A percentile compares a stretch with the other conserved stretches of the same genome.
These are phyloP conservation scores for Elaeis oleifera DNA, from an alignment of 202 grass and related monocot genomes.

Conservation along the genomic window DNA sequence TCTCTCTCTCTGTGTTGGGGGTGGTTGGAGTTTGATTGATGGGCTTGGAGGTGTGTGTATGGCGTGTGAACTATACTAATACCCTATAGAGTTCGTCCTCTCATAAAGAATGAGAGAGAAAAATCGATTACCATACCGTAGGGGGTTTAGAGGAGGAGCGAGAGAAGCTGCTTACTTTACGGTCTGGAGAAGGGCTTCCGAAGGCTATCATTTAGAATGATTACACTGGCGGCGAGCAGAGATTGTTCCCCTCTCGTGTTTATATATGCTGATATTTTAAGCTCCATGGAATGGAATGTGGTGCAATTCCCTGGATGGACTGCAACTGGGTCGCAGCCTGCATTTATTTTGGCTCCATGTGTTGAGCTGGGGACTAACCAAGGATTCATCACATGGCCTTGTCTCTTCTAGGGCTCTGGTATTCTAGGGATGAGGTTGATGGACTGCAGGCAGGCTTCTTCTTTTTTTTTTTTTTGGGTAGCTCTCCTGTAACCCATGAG, in stretches of 20 bases:
- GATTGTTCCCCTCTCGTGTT: slow-evolving; percentile 1
- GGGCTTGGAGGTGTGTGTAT: background rate
- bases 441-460: too few relatives aligned
- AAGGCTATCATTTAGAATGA: slow-evolving; percentile 1
- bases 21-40: background rate
- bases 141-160: background rate
- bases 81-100: background rate
- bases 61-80: background rate
- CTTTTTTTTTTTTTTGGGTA: too few relatives aligned
- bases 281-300: background rate
- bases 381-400: too few relatives aligned
- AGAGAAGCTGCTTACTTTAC: background rate
- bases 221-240: slow-evolving; percentile 5
- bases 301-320: too few relatives aligned
- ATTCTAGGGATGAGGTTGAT: too few relatives aligned
- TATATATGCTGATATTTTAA: background rate
- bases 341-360: too few relatives aligned
- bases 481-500: too few relatives aligned
- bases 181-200: background rate
- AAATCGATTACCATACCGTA: background rate
- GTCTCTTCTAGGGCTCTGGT: too few relatives aligned
- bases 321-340: too few relatives aligned
- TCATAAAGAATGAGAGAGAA: background rate
- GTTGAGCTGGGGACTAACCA: too few relatives aligned
- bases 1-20: background rate